phyloP scores from a whole-genome alignment of 495 filamentous ascomycete genomes.

The Neurospora africana region DNA sequence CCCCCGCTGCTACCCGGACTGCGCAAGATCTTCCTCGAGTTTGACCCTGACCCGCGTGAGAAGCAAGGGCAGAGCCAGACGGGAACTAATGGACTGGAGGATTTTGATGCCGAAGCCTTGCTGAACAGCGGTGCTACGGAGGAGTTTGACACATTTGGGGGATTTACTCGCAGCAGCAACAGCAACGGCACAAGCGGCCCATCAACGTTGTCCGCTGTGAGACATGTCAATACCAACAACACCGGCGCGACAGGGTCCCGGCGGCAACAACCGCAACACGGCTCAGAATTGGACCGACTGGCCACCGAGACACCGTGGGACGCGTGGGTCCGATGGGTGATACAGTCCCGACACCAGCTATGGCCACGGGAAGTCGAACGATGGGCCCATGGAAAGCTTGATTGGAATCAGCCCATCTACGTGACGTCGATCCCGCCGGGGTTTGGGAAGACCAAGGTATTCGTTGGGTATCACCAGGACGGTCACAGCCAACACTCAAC shows the following conservation, averaged over 20 bases:
- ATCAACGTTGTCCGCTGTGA: background rate
- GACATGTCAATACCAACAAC: background rate
- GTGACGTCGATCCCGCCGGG: background rate
- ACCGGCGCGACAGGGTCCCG: background rate
- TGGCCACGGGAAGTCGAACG: background rate
- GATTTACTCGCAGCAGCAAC: background rate
- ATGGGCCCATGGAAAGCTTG: background rate
- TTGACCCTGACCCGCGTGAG: constrained; percentile 24
- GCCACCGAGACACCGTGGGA: background rate
- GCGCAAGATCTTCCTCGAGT: constrained; percentile 32
- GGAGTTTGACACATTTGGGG: constrained; percentile 26
- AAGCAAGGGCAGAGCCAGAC: constrained; percentile 7
- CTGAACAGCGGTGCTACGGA: constrained; percentile 18
- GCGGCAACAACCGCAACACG: background rate
- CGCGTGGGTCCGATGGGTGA: background rate
- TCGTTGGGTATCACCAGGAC: background rate
- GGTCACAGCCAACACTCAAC: constrained; percentile 1
- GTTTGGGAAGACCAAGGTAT: background rate
- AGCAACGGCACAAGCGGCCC: background rate
- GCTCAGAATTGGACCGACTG: background rate
- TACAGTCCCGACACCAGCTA: background rate
- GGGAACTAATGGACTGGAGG: constrained; percentile 9
- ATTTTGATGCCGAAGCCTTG: constrained; percentile 11
- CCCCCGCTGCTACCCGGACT: constrained; percentile 26
- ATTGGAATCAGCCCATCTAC: background rate